Percentiles rank a stretch among this genome's conserved stretches.
phyloP scores from a whole-genome alignment of 345 rosid genomes.

The Isatis tinctoria region DNA sequence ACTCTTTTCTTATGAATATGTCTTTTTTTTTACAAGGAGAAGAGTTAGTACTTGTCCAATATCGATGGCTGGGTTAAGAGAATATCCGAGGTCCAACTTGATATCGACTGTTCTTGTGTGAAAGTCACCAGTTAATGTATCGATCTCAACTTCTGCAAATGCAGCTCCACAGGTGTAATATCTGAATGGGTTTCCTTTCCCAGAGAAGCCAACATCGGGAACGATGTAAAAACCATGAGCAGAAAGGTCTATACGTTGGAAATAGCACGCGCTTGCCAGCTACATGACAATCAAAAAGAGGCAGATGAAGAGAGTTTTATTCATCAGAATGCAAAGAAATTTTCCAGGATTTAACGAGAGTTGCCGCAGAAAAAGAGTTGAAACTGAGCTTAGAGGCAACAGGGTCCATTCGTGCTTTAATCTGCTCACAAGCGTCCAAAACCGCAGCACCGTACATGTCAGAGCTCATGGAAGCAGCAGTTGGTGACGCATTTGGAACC shows the following conservation, averaged over 20 bases:
- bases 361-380: conserved; percentile 74
- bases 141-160: no score
- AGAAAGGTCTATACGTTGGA: conserved; percentile 34
- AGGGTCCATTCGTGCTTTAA: conserved; percentile 32
- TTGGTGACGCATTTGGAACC: conserved; percentile 97
- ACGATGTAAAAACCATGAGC: no score
- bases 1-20: no score
- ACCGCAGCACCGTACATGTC: conserved; percentile 97
- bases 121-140: no score
- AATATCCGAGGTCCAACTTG: no score
- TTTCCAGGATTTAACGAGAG: not conserved
- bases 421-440: conserved; percentile 90
- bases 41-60: no score
- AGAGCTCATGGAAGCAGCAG: conserved; percentile 98
- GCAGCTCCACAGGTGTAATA: no score
- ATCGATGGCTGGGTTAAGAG: no score
- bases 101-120: no score
- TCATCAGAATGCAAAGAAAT: not conserved
- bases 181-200: no score
- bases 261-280: conserved; percentile 47
- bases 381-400: conserved; percentile 65
- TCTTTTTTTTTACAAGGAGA: no score
- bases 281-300: not conserved
- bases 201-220: no score
- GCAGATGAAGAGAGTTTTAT: not conserved